Percentiles rank a stretch among this genome's conserved stretches.
phyloP scores from a whole-genome alignment of 1,139 yeast genomes.

The Yamadazyma triangularis region DNA sequence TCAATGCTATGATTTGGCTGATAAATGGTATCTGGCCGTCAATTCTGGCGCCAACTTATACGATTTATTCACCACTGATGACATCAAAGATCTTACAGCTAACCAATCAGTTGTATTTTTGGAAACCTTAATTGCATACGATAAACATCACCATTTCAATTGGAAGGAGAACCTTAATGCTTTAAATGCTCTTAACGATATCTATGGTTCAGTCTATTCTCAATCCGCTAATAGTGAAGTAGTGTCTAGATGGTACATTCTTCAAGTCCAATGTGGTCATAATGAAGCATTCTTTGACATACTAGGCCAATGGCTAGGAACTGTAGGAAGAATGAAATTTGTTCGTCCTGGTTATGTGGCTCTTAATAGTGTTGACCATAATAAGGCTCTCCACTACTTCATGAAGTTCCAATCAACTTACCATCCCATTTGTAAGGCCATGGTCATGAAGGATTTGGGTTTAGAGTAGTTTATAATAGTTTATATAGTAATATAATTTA shows the following conservation, averaged over 20 bases:
- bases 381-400: constrained; percentile 65
- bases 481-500: too few relatives aligned
- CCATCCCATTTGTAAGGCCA: constrained; percentile 80
- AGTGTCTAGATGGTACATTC: constrained; percentile 68
- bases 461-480: too few relatives aligned
- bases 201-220: constrained; percentile 41
- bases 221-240: constrained; percentile 74
- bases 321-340: constrained; percentile 93
- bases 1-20: constrained; percentile 62
- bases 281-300: constrained; percentile 37
- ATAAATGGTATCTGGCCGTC: constrained; percentile 51
- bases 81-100: constrained; percentile 56
- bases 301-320: constrained; percentile 79
- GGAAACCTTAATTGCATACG: constrained; percentile 50
- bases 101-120: constrained; percentile 77
- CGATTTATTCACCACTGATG: constrained; percentile 25
- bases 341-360: constrained; percentile 81
- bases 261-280: constrained; percentile 50
- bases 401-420: constrained; percentile 52
- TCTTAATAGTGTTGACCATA: constrained; percentile 59
- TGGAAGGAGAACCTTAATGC: constrained; percentile 38
- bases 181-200: constrained; percentile 35
- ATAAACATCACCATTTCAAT: constrained; percentile 25
- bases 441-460: constrained; percentile 73
- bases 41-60: constrained; percentile 8